Base-by-base conservation (phyloP, 225 moss, liverwort and hornwort genomes). In the Bryum argenteum region DNA sequence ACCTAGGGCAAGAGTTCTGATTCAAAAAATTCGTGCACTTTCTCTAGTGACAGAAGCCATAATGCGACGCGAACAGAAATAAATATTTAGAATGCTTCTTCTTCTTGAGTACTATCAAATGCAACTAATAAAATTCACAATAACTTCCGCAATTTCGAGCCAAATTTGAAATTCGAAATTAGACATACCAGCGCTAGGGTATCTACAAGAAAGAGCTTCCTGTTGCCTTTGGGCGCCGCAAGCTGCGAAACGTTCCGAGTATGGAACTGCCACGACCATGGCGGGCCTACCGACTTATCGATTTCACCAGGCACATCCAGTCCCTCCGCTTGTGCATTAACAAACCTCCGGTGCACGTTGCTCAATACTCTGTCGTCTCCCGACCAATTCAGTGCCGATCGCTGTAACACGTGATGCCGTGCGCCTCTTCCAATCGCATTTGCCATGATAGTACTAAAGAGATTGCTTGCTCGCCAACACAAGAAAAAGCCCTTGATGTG, bases 131-230 rank as follows among this genome's bases (percentile, higher is more conserved):
- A 48, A 8, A 48, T 11, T 16, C 47, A 3, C 13, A 13, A 6
- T 4, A 47, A 47, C 15, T 48, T 16, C 15, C 6, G 47, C 48
- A 48, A 48, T 48, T 17, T 17, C 16, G 16, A 48, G 48, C 17
- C 48, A 16, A 48, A 48, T 48, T 48, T 45, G 1, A 12, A 44
- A 11, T 44, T 44, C 4, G 15, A 47, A 47, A 47, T 15, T 14
- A 15, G 45, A 15, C 66, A 53, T 76, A 88, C 87, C 81, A 88
- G 57, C 1, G 87, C 87, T 65, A 88, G 53, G n/a, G 87, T 88
- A 52, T 88, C 87, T 63, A 88, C 87, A 28, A 88, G 84, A 61
- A 88, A 88, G 6, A 84, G 77, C 28, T 84, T 77, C 79, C 43
- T 76, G 66, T 60, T 59, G 19, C 72, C 67, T 58, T 82, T 81